These are phyloP conservation scores for Micractinium sp. DNA, from an alignment of 139 green algal species.

Conservation along the genomic window DNA sequence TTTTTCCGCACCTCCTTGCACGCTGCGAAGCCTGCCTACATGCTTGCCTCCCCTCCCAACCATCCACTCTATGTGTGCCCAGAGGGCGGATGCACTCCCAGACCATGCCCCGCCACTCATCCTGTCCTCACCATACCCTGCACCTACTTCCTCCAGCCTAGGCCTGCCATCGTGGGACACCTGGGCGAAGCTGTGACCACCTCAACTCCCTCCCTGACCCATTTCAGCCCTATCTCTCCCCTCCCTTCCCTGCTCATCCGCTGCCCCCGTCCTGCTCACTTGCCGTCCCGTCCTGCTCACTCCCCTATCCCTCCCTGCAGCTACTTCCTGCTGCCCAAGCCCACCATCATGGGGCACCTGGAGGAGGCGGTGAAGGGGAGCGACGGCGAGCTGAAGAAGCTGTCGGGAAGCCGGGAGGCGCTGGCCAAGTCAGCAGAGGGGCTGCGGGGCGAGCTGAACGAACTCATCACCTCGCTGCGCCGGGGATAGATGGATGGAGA, in stretches of 20 bases:
- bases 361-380: conserved; percentile 27
- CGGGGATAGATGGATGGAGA: not conserved
- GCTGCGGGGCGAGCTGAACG: conserved; percentile 34
- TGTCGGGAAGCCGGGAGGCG: conserved; percentile 10
- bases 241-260: not conserved
- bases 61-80: too few relatives aligned
- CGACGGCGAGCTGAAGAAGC: conserved; percentile 38
- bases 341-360: conserved; percentile 32
- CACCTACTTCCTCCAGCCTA: not conserved
- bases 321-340: conserved; percentile 50
- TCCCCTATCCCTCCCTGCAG: not conserved
- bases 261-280: not conserved
- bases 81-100: too few relatives aligned
- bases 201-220: too few relatives aligned
- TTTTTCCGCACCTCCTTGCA: too few relatives aligned
- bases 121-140: too few relatives aligned
- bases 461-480: conserved; percentile 29
- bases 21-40: too few relatives aligned
- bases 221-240: not conserved
- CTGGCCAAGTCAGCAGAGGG: conserved; percentile 14
- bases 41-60: too few relatives aligned
- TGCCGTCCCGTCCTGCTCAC: not conserved
- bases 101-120: too few relatives aligned
- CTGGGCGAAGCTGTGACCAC: too few relatives aligned
- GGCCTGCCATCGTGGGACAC: too few relatives aligned